Evolutionary conservation across 139 green algal species (phyloP).

Genomic region (Pedinophyceae sp.): DNA sequence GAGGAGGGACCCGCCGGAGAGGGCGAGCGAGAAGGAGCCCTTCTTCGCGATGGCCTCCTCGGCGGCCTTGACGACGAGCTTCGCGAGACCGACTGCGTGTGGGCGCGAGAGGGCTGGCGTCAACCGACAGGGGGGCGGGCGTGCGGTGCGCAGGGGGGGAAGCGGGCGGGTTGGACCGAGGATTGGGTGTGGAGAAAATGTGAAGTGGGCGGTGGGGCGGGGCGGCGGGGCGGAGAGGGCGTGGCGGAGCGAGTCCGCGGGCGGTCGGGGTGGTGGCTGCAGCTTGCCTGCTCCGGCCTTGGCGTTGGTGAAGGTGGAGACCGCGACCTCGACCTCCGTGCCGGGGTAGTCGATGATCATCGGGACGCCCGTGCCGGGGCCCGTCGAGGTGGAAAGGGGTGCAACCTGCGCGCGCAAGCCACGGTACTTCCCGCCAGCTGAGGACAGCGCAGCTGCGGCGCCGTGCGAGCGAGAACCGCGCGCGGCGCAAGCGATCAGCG

Average conservation of each 20-base stretch:
- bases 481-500: no score
- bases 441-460: no score
- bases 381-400: constrained; percentile 17
- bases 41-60: constrained; percentile 40
- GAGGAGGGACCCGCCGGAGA: constrained; percentile 64
- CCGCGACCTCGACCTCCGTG: constrained; percentile 14
- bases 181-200: background rate
- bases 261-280: no score
- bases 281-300: background rate
- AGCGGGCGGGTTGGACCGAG: no score
- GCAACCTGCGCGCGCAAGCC: no score
- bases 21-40: constrained; percentile 63
- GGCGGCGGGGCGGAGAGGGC: no score
- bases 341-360: constrained; percentile 12
- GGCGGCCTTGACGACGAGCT: constrained; percentile 28
- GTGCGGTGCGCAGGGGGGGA: background rate
- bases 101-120: background rate
- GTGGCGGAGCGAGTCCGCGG: no score
- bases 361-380: constrained; percentile 6
- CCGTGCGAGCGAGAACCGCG: no score
- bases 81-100: constrained; percentile 24
- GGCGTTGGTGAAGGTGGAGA: constrained; percentile 29
- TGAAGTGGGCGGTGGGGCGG: no score
- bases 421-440: no score
- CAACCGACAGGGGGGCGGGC: background rate